Percentiles rank a stretch among this genome's conserved stretches.
phyloP scores from a whole-genome alignment of 345 rosid species.

The Dimocarpus longan region DNA sequence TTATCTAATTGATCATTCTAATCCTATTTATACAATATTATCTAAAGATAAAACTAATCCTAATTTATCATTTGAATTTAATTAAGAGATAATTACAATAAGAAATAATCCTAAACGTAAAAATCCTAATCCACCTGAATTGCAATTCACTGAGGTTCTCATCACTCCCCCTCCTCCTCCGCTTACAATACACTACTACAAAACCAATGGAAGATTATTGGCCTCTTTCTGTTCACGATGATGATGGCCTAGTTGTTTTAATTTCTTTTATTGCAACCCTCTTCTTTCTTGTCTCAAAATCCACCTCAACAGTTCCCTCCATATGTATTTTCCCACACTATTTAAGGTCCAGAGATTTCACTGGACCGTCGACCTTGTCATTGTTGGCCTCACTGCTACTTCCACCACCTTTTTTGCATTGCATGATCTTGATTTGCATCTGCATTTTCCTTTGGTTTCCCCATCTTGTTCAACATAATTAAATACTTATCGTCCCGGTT shows the following conservation, averaged over 20 bases:
- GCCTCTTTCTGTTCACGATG: neutral
- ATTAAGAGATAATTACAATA: no score
- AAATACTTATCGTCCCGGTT: neutral
- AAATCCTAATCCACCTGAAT: no score
- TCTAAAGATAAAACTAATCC: no score
- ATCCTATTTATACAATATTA: no score
- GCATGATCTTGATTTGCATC: no score
- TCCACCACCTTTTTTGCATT: neutral
- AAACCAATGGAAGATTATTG: neutral
- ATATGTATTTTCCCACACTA: neutral
- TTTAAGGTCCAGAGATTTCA: slow-evolving; percentile 6
- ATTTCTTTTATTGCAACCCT: neutral
- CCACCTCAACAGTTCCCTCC: neutral
- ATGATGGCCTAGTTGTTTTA: neutral
- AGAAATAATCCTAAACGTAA: no score
- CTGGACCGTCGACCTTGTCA: neutral
- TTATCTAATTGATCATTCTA: no score
- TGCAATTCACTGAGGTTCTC: no score
- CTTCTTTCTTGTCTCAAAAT: slow-evolving; percentile 7
- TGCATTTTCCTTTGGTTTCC: no score
- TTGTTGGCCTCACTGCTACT: neutral
- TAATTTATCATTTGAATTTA: no score
- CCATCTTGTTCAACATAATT: neutral
- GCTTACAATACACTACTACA: neutral
- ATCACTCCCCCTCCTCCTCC: neutral